Evolutionary conservation across 2,329 filamentous ascomycete species (phyloP), one percentile per base, ranked within the genome.

Genomic region (Curvularia verruculosa): DNA sequence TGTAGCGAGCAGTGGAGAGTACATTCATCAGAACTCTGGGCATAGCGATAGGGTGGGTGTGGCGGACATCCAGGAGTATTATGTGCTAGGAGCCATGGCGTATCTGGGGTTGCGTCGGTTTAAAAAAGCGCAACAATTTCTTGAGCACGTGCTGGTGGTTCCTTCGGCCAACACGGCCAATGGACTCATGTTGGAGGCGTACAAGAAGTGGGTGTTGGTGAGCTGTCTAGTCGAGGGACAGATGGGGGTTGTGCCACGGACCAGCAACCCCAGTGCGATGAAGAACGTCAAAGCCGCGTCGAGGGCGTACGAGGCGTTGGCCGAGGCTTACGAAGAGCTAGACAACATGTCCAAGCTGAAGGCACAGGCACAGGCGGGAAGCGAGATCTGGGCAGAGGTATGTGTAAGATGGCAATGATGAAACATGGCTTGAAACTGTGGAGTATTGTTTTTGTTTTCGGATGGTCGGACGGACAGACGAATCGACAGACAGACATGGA

Each of bases 161-260:
- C 87, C 88, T 55, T 91, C 92, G 0, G 81, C 83, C 0, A 87
- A 82, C 29, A 82, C 85, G 34, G 81, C 86, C 12, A 94, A 89
- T 75, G 88, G 87, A 72, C 83, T 96, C 49, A 95, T 95, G 89
- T 82, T 90, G 3, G 92, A 96, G 64, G 91, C 91, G 5, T 94
- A 96, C 81, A 96, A 94, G 78, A 96, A 94, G 76, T 97, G 92
- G 90, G 73, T 96, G 8, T 79, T 99, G 15, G 83, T 92, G 9
- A 86, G 87, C 51, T 82, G 97, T 52, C 79, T 99, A 18, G 81
- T 85, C 6, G 80, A 87, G 51, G 93, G 92, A 63, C 85, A 83
- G 80, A 66, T 81, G 4, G 78, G 80, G 1, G 65, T 76, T 0
- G 71, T 86, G 9, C 89, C 90, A 0, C 79, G 82, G 37, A 84